Evolutionary conservation across 108 stramenopile species (phyloP).

Genomic region (Parmales sp.): DNA sequence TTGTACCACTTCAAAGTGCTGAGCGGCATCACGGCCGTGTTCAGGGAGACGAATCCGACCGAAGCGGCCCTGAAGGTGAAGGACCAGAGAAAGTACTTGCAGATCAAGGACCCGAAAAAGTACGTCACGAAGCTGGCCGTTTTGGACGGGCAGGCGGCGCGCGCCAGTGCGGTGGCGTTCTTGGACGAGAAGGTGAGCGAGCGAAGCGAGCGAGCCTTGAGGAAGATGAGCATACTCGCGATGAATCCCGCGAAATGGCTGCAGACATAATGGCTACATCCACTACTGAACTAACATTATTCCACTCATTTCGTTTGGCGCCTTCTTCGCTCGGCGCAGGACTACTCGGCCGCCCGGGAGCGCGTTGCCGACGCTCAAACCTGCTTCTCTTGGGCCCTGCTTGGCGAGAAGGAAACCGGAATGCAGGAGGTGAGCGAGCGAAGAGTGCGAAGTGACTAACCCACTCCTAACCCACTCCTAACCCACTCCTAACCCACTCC

Average conservation of each 20-base stretch:
- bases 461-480: too few species aligned
- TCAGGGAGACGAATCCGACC: not conserved
- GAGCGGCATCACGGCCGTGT: not conserved
- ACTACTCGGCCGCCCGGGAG: too few species aligned
- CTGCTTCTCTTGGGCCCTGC: not conserved
- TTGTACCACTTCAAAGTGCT: slow-evolving; percentile 3
- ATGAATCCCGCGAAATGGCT: too few species aligned
- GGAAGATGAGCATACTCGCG: too few species aligned
- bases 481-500: too few species aligned
- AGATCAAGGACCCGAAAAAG: not conserved
- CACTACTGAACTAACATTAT: too few species aligned
- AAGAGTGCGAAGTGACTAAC: too few species aligned
- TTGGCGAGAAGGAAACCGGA: not conserved
- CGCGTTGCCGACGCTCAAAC: not conserved
- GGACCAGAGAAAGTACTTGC: not conserved
- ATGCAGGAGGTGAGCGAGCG: too few species aligned
- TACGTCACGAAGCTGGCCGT: not conserved
- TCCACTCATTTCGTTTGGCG: too few species aligned
- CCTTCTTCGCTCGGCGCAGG: too few species aligned
- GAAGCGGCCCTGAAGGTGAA: not conserved
- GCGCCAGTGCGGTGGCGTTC: not conserved
- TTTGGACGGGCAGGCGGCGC: not conserved
- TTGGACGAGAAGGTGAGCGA: not conserved
- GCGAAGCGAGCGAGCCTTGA: not conserved
- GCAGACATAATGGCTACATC: too few species aligned